A percentile compares a stretch with the other conserved stretches of the same genome.
phyloP scores from a whole-genome alignment of 2,329 filamentous ascomycete genomes.

The Didymella sp. region DNA sequence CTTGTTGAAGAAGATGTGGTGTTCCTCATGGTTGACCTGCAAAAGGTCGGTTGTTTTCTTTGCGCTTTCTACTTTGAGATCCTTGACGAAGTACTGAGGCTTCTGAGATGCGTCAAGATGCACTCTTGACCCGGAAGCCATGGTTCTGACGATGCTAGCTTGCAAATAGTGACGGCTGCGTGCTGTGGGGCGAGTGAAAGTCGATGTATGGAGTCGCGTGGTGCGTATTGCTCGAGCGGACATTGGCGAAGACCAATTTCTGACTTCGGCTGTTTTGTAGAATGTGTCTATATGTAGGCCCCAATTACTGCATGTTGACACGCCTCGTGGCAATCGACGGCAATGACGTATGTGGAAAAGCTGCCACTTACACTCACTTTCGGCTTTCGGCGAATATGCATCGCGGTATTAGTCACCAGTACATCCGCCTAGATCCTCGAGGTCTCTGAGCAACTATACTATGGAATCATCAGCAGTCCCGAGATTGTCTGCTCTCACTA shows the following conservation, averaged over 20 bases:
- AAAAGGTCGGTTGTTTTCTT: conserved; percentile 70
- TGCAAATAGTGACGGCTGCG: neutral
- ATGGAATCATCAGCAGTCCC: neutral
- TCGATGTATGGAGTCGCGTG: neutral
- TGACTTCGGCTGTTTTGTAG: no score
- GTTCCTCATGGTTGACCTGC: conserved; percentile 74
- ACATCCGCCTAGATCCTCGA: neutral
- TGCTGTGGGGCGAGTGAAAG: neutral
- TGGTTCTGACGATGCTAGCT: conserved; percentile 20
- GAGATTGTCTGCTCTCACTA: neutral
- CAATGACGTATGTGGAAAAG: conserved; percentile 14
- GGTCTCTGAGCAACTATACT: no score
- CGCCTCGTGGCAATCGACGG: neutral
- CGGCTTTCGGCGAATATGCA: conserved; percentile 9
- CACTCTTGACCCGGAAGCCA: conserved; percentile 44
- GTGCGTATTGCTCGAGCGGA: neutral
- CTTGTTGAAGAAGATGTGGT: conserved; percentile 83
- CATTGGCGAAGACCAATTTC: neutral
- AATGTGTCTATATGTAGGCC: neutral
- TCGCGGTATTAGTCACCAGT: conserved; percentile 5
- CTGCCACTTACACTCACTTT: conserved; percentile 5
- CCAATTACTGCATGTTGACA: neutral
- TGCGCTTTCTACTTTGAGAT: conserved; percentile 65
- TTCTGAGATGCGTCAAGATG: conserved; percentile 54
- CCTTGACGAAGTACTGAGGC: conserved; percentile 56